phyloP scores from a whole-genome alignment of 768 basidiomycete genomes.

The Serendipita sp. region DNA sequence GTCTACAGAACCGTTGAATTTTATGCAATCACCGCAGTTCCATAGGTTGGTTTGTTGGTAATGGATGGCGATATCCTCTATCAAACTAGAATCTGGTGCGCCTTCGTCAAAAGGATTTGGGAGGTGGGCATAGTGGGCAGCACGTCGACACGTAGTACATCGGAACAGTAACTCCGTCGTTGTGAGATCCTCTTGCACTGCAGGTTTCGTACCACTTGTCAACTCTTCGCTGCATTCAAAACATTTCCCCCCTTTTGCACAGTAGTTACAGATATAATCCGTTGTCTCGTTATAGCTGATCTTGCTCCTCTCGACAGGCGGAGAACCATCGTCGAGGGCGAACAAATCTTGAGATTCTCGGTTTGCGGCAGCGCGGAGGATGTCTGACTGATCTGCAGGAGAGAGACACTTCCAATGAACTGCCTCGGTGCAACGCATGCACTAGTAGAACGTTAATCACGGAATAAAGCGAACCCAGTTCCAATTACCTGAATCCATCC shows the following conservation, averaged over 20 bases:
- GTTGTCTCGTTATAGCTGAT: conserved; percentile 44
- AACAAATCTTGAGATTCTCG: conserved; percentile 10
- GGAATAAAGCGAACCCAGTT: not conserved
- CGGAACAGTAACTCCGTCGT: conserved; percentile 42
- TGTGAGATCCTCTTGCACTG: not conserved
- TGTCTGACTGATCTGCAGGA: conserved; percentile 48
- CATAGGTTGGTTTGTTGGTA: conserved; percentile 42
- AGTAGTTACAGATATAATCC: conserved; percentile 63
- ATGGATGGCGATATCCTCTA: conserved; percentile 34
- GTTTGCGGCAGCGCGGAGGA: conserved; percentile 39
- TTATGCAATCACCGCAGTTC: conserved; percentile 65
- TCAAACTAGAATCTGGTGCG: conserved; percentile 15
- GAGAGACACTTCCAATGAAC: conserved; percentile 61
- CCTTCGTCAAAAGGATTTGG: conserved; percentile 26
- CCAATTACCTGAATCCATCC: not conserved
- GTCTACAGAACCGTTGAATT: conserved; percentile 52
- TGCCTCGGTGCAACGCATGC: not conserved
- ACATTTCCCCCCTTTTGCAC: conserved; percentile 62
- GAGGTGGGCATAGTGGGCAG: conserved; percentile 67
- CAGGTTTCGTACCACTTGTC: not conserved
- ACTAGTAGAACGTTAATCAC: not conserved
- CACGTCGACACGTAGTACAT: conserved; percentile 67
- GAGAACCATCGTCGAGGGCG: conserved; percentile 7
- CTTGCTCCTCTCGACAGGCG: conserved; percentile 27
- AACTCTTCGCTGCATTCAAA: conserved; percentile 35